Percentiles rank a stretch among this genome's conserved stretches.
These are phyloP conservation scores for Xylaria polymorpha DNA, from an alignment of 2,329 filamentous ascomycete genomes.

Conservation along the genomic window DNA sequence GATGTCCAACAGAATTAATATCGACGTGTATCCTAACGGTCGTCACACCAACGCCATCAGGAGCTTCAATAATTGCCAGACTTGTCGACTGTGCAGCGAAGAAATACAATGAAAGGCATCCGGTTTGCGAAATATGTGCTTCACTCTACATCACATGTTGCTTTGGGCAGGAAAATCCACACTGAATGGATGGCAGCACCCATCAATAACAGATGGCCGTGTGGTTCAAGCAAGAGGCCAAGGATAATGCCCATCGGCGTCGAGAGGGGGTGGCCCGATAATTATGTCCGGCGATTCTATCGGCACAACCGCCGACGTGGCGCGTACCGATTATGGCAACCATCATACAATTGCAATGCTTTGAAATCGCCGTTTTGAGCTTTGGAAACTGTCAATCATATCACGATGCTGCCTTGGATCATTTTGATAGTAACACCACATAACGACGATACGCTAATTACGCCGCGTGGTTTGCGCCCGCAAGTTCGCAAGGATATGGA, in stretches of 20 bases:
- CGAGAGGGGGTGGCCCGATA: neutral
- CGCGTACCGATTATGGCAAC: slow-evolving; percentile 47
- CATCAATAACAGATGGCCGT: slow-evolving; percentile 52
- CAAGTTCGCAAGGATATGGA: too few relatives aligned
- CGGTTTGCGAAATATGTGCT: slow-evolving; percentile 53
- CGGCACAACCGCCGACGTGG: neutral
- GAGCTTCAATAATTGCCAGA: slow-evolving; percentile 51
- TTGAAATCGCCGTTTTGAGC: slow-evolving; percentile 49
- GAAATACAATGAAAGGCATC: slow-evolving; percentile 55
- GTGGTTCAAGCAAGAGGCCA: slow-evolving; percentile 41
- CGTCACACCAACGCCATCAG: slow-evolving; percentile 3
- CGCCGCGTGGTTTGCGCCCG: too few relatives aligned
- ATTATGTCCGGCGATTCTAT: neutral
- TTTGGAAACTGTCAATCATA: slow-evolving; percentile 52
- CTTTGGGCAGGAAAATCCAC: slow-evolving; percentile 51
- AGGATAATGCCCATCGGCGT: slow-evolving; percentile 37
- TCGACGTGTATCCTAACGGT: neutral
- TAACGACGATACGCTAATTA: too few relatives aligned
- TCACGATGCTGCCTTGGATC: slow-evolving; percentile 49
- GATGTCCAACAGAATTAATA: neutral
- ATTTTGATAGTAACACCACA: too few relatives aligned
- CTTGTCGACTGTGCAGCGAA: slow-evolving; percentile 57
- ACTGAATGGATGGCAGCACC: slow-evolving; percentile 52
- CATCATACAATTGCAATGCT: slow-evolving; percentile 53
- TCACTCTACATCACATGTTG: slow-evolving; percentile 55